A percentile compares a stretch with the other conserved stretches of the same genome.
phyloP scores from a whole-genome alignment of 768 basidiomycete species.

The Boletus subcaerulescens region DNA sequence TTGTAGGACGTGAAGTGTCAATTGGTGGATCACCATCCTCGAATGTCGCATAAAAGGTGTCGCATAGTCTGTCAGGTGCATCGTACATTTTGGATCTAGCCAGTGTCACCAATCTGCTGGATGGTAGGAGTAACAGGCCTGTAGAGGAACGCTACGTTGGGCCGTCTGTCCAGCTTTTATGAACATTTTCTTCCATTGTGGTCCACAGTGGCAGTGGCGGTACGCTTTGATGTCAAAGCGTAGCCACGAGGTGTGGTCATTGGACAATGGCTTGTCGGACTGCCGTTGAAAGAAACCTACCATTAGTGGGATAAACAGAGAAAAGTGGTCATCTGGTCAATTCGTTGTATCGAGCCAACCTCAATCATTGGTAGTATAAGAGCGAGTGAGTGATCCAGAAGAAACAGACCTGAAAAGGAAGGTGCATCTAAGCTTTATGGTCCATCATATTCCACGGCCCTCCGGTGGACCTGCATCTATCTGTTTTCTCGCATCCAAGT shows the following conservation, averaged over 20 bases:
- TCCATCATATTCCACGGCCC: too few species aligned
- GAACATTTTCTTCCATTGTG: conserved; percentile 4
- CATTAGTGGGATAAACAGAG: not conserved
- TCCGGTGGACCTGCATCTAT: too few species aligned
- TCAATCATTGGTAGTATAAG: too few species aligned
- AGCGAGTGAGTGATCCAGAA: too few species aligned
- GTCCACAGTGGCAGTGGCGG: not conserved
- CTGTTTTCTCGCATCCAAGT: too few species aligned
- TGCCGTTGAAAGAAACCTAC: not conserved
- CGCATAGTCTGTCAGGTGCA: not conserved
- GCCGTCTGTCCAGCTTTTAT: conserved; percentile 1
- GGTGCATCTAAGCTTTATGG: too few species aligned
- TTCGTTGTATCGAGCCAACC: too few species aligned
- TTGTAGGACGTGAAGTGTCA: not conserved
- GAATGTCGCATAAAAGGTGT: not conserved
- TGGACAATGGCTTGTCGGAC: not conserved
- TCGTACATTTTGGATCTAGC: not conserved
- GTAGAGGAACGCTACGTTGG: not conserved
- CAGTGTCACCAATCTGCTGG: not conserved
- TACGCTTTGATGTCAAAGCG: conserved; percentile 7
- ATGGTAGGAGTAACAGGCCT: not conserved
- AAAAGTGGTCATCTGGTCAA: too few species aligned
- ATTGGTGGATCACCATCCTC: not conserved
- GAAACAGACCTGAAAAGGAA: too few species aligned
- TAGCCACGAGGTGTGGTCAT: not conserved